Percentiles rank a stretch among this genome's conserved stretches.
These are phyloP conservation scores for Candida krabiensis DNA, from an alignment of 805 yeast species.

Conservation along the genomic window DNA sequence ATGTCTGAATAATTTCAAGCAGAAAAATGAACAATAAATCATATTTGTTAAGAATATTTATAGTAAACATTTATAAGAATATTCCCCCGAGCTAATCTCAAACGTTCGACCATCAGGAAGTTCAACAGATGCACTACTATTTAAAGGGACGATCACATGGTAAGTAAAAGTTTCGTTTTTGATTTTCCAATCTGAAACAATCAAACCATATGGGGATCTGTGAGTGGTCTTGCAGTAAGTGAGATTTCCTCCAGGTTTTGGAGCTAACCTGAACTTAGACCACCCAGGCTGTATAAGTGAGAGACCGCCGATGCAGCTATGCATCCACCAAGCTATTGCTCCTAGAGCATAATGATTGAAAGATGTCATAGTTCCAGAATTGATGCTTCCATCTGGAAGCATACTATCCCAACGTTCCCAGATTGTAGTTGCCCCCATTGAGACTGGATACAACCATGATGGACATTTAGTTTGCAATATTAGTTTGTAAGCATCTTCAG, in stretches of 20 bases:
- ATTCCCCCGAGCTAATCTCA: constrained; percentile 15
- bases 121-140: constrained; percentile 8
- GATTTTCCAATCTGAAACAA: constrained; percentile 13
- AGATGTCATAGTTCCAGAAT: constrained; percentile 31
- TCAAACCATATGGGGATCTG: constrained; percentile 11
- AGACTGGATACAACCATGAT: constrained; percentile 29
- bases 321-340: constrained; percentile 23
- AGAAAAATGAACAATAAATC: too few species aligned
- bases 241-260: constrained; percentile 15
- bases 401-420: constrained; percentile 33
- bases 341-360: constrained; percentile 30
- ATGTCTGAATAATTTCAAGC: too few species aligned
- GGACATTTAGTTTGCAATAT: constrained; percentile 22
- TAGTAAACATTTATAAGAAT: too few species aligned
- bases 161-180: constrained; percentile 8
- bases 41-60: too few species aligned
- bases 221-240: constrained; percentile 10
- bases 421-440: constrained; percentile 31
- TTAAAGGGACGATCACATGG: constrained; percentile 12
- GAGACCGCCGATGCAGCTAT: constrained; percentile 21
- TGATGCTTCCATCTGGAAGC: constrained; percentile 26
- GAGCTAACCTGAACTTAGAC: constrained; percentile 13
- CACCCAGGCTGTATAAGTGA: constrained; percentile 18
- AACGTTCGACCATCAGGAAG: constrained; percentile 14
- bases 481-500: constrained; percentile 24